phyloP scores from a whole-genome alignment of 2,329 filamentous ascomycete genomes.

The Fusarium multiceps region DNA sequence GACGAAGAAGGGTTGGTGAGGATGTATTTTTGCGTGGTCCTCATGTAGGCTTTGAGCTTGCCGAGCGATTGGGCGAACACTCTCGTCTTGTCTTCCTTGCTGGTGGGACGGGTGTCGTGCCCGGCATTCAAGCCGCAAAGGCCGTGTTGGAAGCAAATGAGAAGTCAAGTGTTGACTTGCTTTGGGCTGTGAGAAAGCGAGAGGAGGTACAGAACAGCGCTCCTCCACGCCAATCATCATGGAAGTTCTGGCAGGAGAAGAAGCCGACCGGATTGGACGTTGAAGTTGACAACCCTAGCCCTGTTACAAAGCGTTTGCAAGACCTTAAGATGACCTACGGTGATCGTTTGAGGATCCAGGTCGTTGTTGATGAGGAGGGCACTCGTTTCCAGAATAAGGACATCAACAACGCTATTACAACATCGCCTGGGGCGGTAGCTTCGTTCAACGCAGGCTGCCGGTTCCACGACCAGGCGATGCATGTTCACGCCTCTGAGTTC shows the following conservation, averaged over 20 bases:
- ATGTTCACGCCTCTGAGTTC: constrained; percentile 49
- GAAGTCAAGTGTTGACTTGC: constrained; percentile 67
- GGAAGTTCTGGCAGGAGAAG: constrained; percentile 41
- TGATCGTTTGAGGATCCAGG: constrained; percentile 71
- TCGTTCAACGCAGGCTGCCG: constrained; percentile 42
- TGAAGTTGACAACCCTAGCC: constrained; percentile 49
- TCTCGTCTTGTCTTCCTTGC: constrained; percentile 81
- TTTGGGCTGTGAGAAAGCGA: constrained; percentile 81
- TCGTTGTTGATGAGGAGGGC: constrained; percentile 85
- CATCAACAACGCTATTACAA: constrained; percentile 54
- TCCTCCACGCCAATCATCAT: constrained; percentile 34
- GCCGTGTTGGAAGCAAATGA: constrained; percentile 62
- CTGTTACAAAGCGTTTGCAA: constrained; percentile 72
- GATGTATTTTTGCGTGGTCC: constrained; percentile 83
- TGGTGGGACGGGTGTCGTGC: constrained; percentile 91
- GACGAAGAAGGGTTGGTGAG: constrained; percentile 70
- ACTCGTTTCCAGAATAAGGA: constrained; percentile 68
- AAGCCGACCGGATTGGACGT: constrained; percentile 35
- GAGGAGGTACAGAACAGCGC: constrained; percentile 58
- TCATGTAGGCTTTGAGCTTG: constrained; percentile 71
- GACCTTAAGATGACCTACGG: constrained; percentile 69
- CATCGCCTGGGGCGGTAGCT: not conserved
- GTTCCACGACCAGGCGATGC: constrained; percentile 49
- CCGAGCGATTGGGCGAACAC: constrained; percentile 46
- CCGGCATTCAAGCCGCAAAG: constrained; percentile 83